These are phyloP conservation scores for Penicillium simplicissimum DNA, from an alignment of 495 filamentous ascomycete species.

Conservation along the genomic window DNA sequence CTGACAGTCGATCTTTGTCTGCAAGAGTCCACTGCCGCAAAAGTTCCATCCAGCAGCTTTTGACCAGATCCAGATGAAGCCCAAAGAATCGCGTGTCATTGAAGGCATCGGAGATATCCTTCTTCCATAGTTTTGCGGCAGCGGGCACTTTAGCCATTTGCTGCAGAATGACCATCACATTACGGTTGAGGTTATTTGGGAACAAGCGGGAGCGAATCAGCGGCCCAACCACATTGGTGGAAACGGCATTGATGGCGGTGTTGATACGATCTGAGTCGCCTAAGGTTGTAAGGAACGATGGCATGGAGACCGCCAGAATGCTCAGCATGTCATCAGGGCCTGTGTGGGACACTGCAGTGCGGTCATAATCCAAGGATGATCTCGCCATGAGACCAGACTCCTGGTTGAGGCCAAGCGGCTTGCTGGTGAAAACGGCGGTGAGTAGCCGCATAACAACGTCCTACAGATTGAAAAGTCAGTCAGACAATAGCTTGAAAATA, in stretches of 20 bases:
- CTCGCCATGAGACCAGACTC: constrained; percentile 44
- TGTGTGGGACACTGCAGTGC: constrained; percentile 39
- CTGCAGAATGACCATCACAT: constrained; percentile 70
- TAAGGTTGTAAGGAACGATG: constrained; percentile 80
- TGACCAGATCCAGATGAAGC: constrained; percentile 62
- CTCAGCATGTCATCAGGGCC: constrained; percentile 75
- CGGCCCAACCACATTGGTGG: constrained; percentile 78
- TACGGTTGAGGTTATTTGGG: constrained; percentile 78
- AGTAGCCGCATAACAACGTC: constrained; percentile 86
- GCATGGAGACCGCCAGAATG: constrained; percentile 75
- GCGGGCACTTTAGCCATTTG: constrained; percentile 74
- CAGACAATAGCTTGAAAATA: background rate
- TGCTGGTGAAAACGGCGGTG: constrained; percentile 86
- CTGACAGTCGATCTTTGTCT: constrained; percentile 86
- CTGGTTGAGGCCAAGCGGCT: constrained; percentile 63
- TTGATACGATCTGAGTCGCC: constrained; percentile 83
- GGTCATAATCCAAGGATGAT: constrained; percentile 47
- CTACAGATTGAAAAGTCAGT: constrained; percentile 47
- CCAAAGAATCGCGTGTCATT: constrained; percentile 85
- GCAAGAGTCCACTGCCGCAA: constrained; percentile 76
- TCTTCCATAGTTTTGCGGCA: constrained; percentile 88
- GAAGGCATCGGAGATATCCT: constrained; percentile 87
- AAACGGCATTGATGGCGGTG: constrained; percentile 74
- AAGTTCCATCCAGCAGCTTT: constrained; percentile 77
- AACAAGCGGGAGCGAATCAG: constrained; percentile 82